Evolutionary conservation across 2,329 filamentous ascomycete species (phyloP).

Genomic region (Fonsecaea erecta): DNA sequence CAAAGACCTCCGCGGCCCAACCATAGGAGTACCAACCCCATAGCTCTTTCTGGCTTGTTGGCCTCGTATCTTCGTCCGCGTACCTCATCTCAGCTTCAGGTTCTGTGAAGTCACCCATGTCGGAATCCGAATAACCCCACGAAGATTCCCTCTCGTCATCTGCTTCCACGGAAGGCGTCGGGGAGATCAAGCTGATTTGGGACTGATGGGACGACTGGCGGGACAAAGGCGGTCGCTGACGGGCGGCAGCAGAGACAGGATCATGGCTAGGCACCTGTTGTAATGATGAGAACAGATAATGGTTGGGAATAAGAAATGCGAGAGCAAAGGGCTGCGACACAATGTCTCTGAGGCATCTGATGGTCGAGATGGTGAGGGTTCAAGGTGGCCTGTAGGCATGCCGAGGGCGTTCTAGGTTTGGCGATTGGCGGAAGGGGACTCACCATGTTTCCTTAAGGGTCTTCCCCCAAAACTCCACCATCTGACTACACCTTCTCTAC

Average conservation of each 20-base stretch:
- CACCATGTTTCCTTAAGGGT: constrained; percentile 17
- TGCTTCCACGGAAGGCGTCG: constrained; percentile 67
- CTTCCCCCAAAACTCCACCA: constrained; percentile 6
- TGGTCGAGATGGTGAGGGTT: not conserved
- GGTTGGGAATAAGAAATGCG: not conserved
- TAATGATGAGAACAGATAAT: constrained; percentile 5
- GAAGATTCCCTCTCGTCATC: constrained; percentile 62
- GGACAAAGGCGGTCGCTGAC: constrained; percentile 26
- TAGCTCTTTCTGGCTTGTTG: constrained; percentile 85
- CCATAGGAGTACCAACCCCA: constrained; percentile 95
- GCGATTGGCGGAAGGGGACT: constrained; percentile 19
- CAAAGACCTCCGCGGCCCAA: constrained; percentile 95
- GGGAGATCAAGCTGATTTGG: constrained; percentile 63
- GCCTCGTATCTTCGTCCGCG: constrained; percentile 81
- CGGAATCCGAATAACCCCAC: constrained; percentile 42
- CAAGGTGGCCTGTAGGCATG: not conserved
- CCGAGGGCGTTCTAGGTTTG: constrained; percentile 9
- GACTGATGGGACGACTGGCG: constrained; percentile 43
- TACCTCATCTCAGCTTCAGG: constrained; percentile 58
- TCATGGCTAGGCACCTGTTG: constrained; percentile 38
- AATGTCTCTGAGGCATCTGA: not conserved
- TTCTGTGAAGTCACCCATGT: constrained; percentile 41
- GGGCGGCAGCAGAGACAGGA: constrained; percentile 17
- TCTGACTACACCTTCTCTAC: constrained; percentile 8
- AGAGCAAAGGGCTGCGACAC: not conserved